Base-by-base conservation (phyloP, 2,329 filamentous ascomycete species). In the Erysiphe pisi region DNA sequence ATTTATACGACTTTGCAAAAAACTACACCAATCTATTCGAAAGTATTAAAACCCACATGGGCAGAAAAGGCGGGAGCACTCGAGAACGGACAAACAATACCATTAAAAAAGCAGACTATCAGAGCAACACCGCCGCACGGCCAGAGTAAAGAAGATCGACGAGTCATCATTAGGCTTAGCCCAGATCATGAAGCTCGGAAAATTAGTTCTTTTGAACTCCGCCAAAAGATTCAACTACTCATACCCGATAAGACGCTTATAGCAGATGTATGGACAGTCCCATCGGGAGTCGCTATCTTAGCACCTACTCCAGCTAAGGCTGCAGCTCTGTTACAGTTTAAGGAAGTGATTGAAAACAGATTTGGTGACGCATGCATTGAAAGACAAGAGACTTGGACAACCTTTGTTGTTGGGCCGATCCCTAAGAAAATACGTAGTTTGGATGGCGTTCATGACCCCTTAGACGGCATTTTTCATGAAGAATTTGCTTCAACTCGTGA, bases 301-400 rank as follows among this genome's bases (percentile, higher is more conserved):
- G 61, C 61, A 40, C 28, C 61, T 28, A 36, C 61, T 7, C 25
- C 25, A 7, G 61, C 61, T 40, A 22, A 68, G 18, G 61, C 61
- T 14, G 16, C n/a, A 4, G 9, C 49, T 56, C 49, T 16, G 1
- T 20, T 56, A 56, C 49, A 56, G 12, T 56, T 14, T 1, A 56
- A 56, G n/a, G 49, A n/a, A 56, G 49, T 4, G 4, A 56, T 56
- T n/a, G 49, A 56, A 56, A 56, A 56, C 9, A 56, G 4, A 56
- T 56, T 56, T 56, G 18, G 49, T 14, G n/a, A 56, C 22, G 49
- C 49, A 56, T 14, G 9, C 22, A 1, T 56, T 14, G 49, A 56
- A 56, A 56, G 49, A 56, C 49, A 56, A 56, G 49, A 56, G 49
- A 56, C 49, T 56, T 56, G n/a, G 49, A 56, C n/a, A 56, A 56